phyloP scores from a whole-genome alignment of 805 yeast genomes.

The Suhomyces pyralidae region DNA sequence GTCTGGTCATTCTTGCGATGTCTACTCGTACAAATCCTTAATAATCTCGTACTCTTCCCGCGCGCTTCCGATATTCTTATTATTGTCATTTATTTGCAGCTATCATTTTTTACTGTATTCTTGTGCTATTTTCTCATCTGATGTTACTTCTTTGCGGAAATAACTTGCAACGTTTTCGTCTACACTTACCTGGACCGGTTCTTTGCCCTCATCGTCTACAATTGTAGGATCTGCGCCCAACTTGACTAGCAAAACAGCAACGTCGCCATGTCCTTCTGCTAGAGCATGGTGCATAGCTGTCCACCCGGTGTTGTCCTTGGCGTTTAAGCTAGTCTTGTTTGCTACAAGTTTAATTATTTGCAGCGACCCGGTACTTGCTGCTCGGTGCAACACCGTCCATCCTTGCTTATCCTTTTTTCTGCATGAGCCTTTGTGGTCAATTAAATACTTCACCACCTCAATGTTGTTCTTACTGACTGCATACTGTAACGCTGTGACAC shows the following conservation, averaged over 20 bases:
- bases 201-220: conserved; percentile 50
- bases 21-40: not conserved
- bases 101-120: not conserved
- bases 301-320: conserved; percentile 73
- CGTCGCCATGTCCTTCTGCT: conserved; percentile 85
- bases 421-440: conserved; percentile 58
- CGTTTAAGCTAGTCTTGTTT: conserved; percentile 58
- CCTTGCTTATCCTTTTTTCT: conserved; percentile 65
- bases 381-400: conserved; percentile 73
- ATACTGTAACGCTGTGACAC: conserved; percentile 71
- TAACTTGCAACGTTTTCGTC: conserved; percentile 29
- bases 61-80: not conserved
- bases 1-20: not conserved
- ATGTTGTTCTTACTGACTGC: conserved; percentile 70
- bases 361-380: conserved; percentile 71
- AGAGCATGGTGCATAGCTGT: conserved; percentile 86
- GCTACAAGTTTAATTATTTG: conserved; percentile 55
- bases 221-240: conserved; percentile 63
- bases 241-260: conserved; percentile 57
- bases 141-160: conserved; percentile 4
- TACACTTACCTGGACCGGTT: conserved; percentile 33
- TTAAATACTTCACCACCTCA: conserved; percentile 51
- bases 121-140: not conserved
- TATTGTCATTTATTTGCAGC: not conserved
- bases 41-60: not conserved